phyloP scores from a whole-genome alignment of 768 basidiomycete genomes.

The Chalciporus sphaerocephalus region DNA sequence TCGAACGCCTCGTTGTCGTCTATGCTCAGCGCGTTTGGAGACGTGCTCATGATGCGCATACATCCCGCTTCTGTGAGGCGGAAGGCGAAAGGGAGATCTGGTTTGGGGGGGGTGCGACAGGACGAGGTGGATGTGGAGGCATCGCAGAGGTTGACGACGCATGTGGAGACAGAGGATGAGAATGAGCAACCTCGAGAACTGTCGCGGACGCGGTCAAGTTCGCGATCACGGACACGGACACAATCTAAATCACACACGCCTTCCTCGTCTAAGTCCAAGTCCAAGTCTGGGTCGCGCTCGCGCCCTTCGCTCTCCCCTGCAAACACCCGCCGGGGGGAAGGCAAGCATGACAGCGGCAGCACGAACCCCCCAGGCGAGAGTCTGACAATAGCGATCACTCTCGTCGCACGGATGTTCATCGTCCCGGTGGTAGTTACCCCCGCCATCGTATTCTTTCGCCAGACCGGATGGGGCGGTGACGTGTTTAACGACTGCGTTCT shows the following conservation, averaged over 20 bases:
- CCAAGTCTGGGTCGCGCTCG: no score
- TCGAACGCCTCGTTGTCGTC: slow-evolving; percentile 20
- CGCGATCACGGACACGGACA: neutral
- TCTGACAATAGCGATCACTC: slow-evolving; percentile 75
- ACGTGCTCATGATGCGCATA: slow-evolving; percentile 10
- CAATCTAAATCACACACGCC: neutral
- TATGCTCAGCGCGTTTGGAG: slow-evolving; percentile 17
- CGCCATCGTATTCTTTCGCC: slow-evolving; percentile 61
- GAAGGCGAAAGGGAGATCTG: neutral
- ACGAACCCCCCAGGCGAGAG: slow-evolving; percentile 58
- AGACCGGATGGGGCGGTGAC: slow-evolving; percentile 32
- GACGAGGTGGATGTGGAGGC: slow-evolving; percentile 7
- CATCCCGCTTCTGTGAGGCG: neutral
- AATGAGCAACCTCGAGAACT: neutral
- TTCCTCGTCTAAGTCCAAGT: neutral
- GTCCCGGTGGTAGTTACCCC: slow-evolving; percentile 79
- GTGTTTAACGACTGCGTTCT: slow-evolving; percentile 75
- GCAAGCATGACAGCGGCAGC: neutral
- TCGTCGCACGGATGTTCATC: slow-evolving; percentile 83
- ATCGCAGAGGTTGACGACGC: slow-evolving; percentile 1
- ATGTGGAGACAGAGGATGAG: slow-evolving; percentile 4
- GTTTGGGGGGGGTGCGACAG: neutral
- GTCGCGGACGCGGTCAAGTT: neutral
- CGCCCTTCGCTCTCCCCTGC: neutral
- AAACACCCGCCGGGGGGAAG: neutral